Evolutionary conservation across 2,329 filamentous ascomycete genomes (phyloP), one percentile per base, ranked within the genome.

Genomic region (Pseudonectria buxi): DNA sequence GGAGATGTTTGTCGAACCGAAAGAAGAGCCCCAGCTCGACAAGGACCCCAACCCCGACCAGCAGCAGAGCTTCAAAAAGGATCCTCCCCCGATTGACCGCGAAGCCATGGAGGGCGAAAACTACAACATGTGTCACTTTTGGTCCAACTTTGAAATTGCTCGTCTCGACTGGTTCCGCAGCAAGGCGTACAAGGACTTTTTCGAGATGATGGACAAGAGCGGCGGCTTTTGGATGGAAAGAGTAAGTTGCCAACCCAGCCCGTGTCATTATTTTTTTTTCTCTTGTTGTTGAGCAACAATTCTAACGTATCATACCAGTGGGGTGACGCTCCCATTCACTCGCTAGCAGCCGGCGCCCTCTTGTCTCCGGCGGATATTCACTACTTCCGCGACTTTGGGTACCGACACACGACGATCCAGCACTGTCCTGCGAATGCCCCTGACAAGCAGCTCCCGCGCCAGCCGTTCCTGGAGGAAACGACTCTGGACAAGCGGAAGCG

Each of bases 111-210:
- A 96, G 58, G 87, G 88, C 45, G 92, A 98, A 62, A 86, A 81
- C 53, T 98, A 98, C 72, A 98, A 98, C 68, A 98, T 98, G 92
- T 98, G 92, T 61, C 92, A 98, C 69, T 98, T 95, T 71, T 98
- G 92, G 92, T 95, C 88, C 62, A 98, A 98, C 62, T 98, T 98
- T 50, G 92, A 98, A 64, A 98, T 98, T 65, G 92, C 92, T 11
- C 80, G 81, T 40, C 75, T 98, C 42, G 83, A 86, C 65, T 98
- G 88, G 79, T 96, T 96, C 76, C 80, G 92, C 51, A 95, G 89
- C 69, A 90, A 95, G 65, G 85, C 88, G 57, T 98, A 98, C 59
- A 84, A 94, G 52, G 92, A 95, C 48, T 98, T 98, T 63, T 98
- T 98, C 62, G 73, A 95, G 55, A 94, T 94, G 83, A 95, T 98